These are phyloP conservation scores for Cercospora beticola DNA, from an alignment of 2,329 filamentous ascomycete species.

Conservation along the genomic window DNA sequence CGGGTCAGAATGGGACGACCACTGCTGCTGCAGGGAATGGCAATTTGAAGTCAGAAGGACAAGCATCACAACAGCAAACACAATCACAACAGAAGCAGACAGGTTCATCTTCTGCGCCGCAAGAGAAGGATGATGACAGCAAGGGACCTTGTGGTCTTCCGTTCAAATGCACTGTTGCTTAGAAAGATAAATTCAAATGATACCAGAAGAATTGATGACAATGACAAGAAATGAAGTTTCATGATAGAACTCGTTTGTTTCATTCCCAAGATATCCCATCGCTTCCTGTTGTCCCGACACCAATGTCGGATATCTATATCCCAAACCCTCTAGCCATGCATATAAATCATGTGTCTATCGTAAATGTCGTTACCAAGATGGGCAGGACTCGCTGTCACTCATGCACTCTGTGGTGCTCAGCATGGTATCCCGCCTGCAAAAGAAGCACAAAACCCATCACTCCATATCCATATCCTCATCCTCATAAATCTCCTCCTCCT, in stretches of 20 bases:
- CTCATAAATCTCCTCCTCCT: background rate
- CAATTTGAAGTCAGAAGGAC: conserved; percentile 30
- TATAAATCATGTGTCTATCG: background rate
- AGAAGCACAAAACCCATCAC: background rate
- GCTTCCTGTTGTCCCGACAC: background rate
- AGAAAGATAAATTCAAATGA: conserved; percentile 18
- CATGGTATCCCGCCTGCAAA: background rate
- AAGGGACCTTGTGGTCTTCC: conserved; percentile 77
- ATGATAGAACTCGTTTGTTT: background rate
- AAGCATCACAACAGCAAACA: conserved; percentile 29
- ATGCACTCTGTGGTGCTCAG: no score
- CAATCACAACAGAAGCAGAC: conserved; percentile 30
- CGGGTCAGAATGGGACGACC: conserved; percentile 11
- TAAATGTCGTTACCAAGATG: background rate
- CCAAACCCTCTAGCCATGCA: background rate
- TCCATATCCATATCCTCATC: background rate
- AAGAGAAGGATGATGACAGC: conserved; percentile 47
- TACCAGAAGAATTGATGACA: background rate
- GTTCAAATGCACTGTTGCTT: conserved; percentile 69
- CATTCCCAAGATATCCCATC: background rate
- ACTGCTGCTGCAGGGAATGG: conserved; percentile 20
- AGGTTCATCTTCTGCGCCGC: conserved; percentile 29
- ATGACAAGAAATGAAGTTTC: background rate
- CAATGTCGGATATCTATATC: background rate
- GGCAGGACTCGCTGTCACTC: background rate